Base-by-base conservation (phyloP, 805 yeast species). In the Saturnispora zaruensis region DNA sequence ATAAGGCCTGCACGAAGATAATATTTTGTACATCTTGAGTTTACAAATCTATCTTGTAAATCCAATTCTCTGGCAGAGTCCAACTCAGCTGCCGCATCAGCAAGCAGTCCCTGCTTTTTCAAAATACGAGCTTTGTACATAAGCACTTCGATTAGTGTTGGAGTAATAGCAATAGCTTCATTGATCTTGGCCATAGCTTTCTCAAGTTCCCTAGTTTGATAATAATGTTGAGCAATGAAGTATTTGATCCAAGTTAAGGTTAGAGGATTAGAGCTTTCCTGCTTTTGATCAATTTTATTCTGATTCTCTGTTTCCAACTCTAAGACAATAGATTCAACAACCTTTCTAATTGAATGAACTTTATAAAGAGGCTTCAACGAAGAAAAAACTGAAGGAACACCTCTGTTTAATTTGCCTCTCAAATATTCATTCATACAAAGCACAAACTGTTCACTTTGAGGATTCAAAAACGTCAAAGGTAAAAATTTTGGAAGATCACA, bases 301-400 rank as follows among this genome's bases (percentile, higher is more conserved):
- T 38, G 25, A 25, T 52, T 51, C 7, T 57, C 59, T 46, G 69
- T 69, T 38, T 55, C 57, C 55, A 78, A 81, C 4, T 77, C 75
- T 41, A 66, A 54, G 9, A 82, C 86, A 50, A 85, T 67, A 32
- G 74, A 62, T 52, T 75, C 80, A 50, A 87, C 74, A 2, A 73
- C 55, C 7, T 58, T 54, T 18, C 65, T 62, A 57, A 67, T 71
- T 44, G 62, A 59, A 46, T 54, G 69, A 45, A 72, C 76, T 49
- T 70, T 74, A 67, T 87, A 87, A 55, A 89, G 72, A 1, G 95
- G 86, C 67, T 90, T 89, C 45, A 93, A 79, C 58, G 87, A 84
- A 49, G 84, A 84, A 67, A 90, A 93, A 4, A 93, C 77, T 1
- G 96, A 86, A 4, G 98, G 98, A 32, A 89, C 93, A 38, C 96